These are phyloP conservation scores for Populus tomentosa DNA, from an alignment of 441 rosid genomes.

Conservation along the genomic window DNA sequence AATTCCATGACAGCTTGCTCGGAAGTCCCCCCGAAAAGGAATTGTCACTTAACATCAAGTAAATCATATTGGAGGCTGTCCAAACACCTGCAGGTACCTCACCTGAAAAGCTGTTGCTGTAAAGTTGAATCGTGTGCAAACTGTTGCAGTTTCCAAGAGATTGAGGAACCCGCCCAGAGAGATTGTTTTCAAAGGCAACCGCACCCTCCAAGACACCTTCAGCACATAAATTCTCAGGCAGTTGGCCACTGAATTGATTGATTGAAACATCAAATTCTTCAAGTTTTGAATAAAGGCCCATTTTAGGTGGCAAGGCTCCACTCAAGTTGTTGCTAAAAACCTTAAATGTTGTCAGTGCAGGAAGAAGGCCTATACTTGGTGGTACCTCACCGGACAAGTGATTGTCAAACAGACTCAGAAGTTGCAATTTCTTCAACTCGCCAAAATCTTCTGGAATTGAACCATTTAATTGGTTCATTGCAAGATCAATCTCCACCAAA, in stretches of 20 bases:
- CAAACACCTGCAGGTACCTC: slow-evolving; percentile 66
- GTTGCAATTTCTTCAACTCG: slow-evolving; percentile 40
- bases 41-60: slow-evolving; percentile 55
- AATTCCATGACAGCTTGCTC: slow-evolving; percentile 46
- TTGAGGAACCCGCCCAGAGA: slow-evolving; percentile 58
- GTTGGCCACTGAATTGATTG: slow-evolving; percentile 59
- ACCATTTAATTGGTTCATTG: slow-evolving; percentile 53
- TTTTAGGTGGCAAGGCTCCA: slow-evolving; percentile 60
- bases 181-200: slow-evolving; percentile 55
- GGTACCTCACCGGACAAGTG: slow-evolving; percentile 61
- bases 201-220: slow-evolving; percentile 53
- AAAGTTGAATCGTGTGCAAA: slow-evolving; percentile 55
- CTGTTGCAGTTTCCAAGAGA: slow-evolving; percentile 59
- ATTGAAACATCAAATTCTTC: slow-evolving; percentile 51
- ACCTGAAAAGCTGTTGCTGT: slow-evolving; percentile 65
- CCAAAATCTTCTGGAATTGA: slow-evolving; percentile 56
- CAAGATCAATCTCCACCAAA: slow-evolving; percentile 50
- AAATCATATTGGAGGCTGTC: slow-evolving; percentile 52
- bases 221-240: slow-evolving; percentile 68
- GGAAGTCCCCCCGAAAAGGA: slow-evolving; percentile 70
- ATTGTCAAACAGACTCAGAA: slow-evolving; percentile 40
- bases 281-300: slow-evolving; percentile 62
- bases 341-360: slow-evolving; percentile 26
- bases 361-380: slow-evolving; percentile 44
- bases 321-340: slow-evolving; percentile 54